Base-by-base conservation (phyloP, 169 alveolate species). In the Perkinsus olseni region DNA sequence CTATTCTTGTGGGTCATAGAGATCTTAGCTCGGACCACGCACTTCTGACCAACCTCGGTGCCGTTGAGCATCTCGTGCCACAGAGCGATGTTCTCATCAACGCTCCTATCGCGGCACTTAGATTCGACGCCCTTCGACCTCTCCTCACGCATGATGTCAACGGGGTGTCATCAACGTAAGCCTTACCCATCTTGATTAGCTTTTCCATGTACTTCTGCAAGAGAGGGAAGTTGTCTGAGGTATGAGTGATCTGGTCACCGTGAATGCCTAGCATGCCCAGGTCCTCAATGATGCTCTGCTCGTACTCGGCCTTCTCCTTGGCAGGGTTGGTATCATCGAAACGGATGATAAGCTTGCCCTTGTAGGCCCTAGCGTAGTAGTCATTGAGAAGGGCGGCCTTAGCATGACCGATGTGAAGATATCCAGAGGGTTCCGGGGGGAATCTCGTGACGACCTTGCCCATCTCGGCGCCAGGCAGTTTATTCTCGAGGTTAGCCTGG, bases 361-460 rank as follows among this genome's bases (percentile, higher is more conserved):
- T 95, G 95, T 98, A 99, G 95, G 97, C 97, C 94, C 98, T 96
- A 34, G 99, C 99, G 93, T 98, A 99, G 95, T 98, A 98, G 93
- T 96, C 97, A 96, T 98, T 98, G 62, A 99, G 95, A 95, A 99
- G 95, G 38, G 99, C 99, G 1, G 99, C 99, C 95, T 99, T 99
- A 4, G 99, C 98, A 93, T 99, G 99, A 17, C 99, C 99, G 92
- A 99, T 98, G 93, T 99, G 99, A 92, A 99, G 96, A 95, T 98
- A 99, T 38, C 99, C 99, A 40, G 99, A 97, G 38, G 99, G 99
- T 95, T 99, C 99, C 34, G 99, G 99, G 11, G 99, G 99, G 95
- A 99, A 99, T 92, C 99, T 96, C n/a, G 99, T 99, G 45, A 98
- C 99, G 24, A 99, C 99, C 94, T 98, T 96, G 74, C 99, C 99